A percentile compares a stretch with the other conserved stretches of the same genome.
These are phyloP conservation scores for Clathrospora elynae DNA, from an alignment of 2,329 filamentous ascomycete species.

Conservation along the genomic window DNA sequence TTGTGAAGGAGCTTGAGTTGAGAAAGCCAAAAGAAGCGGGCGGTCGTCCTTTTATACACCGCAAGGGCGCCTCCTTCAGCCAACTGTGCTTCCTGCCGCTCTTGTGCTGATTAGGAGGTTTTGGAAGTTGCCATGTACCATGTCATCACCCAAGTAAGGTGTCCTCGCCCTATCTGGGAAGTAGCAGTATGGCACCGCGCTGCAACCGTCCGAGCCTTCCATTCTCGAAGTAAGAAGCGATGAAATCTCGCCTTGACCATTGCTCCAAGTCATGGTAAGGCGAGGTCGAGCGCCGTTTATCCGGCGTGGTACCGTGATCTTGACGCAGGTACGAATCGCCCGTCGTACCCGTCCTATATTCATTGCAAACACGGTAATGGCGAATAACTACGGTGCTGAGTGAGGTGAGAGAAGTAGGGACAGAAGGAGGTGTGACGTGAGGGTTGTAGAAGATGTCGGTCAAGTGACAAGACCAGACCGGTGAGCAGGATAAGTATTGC, in stretches of 20 bases:
- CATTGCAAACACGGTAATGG: background rate
- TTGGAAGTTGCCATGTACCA: constrained; percentile 19
- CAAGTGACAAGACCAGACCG: constrained; percentile 1
- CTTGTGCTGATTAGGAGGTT: constrained; percentile 5
- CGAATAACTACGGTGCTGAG: background rate
- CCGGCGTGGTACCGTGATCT: constrained; percentile 15
- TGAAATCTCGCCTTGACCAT: constrained; percentile 1
- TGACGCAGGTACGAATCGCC: constrained; percentile 23
- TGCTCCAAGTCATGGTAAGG: constrained; percentile 12
- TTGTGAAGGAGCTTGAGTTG: constrained; percentile 3
- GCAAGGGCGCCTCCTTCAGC: background rate
- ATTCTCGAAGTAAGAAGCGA: constrained; percentile 1
- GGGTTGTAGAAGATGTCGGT: background rate
- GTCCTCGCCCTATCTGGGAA: constrained; percentile 3
- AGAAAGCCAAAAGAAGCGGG: background rate
- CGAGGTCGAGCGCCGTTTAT: constrained; percentile 12
- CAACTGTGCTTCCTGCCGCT: constrained; percentile 2
- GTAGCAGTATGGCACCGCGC: constrained; percentile 10
- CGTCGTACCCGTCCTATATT: constrained; percentile 19
- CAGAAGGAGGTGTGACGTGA: background rate
- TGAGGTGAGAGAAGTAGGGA: background rate
- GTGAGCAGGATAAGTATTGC: background rate
- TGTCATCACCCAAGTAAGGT: constrained; percentile 21
- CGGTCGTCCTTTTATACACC: constrained; percentile 16
- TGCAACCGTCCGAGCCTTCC: constrained; percentile 6